phyloP scores from a whole-genome alignment of 768 basidiomycete genomes.

The Termitomyces sp. region DNA sequence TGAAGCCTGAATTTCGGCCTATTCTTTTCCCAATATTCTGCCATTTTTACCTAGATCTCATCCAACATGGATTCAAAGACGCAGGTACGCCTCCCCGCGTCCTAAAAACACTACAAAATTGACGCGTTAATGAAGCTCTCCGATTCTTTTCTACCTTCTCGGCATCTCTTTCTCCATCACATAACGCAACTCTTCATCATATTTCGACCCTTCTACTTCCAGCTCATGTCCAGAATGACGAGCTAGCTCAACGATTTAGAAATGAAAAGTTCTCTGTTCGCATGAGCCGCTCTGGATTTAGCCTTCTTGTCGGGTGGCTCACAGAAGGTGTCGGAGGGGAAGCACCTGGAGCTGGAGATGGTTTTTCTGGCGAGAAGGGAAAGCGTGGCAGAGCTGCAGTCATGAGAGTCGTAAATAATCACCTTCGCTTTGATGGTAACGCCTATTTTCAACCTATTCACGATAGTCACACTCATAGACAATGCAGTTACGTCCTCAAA shows the following conservation, averaged over 20 bases:
- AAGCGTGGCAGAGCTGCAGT: slow-evolving; percentile 86
- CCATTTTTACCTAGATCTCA: slow-evolving; percentile 94
- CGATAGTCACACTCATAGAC: slow-evolving; percentile 20
- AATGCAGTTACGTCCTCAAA: slow-evolving; percentile 67
- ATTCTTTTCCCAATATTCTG: slow-evolving; percentile 96
- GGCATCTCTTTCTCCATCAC: slow-evolving; percentile 59
- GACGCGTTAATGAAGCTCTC: slow-evolving; percentile 48
- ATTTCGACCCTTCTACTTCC: slow-evolving; percentile 80
- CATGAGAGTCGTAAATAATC: slow-evolving; percentile 92
- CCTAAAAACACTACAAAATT: slow-evolving; percentile 10
- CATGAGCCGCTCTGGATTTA: slow-evolving; percentile 90
- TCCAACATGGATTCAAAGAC: slow-evolving; percentile 86
- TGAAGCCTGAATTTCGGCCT: slow-evolving; percentile 88
- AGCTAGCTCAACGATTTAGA: slow-evolving; percentile 80
- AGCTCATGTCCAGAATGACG: slow-evolving; percentile 80
- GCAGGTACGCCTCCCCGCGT: slow-evolving; percentile 58
- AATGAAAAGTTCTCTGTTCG: slow-evolving; percentile 88
- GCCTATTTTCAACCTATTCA: slow-evolving; percentile 7
- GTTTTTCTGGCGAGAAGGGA: slow-evolving; percentile 79
- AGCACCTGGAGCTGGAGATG: slow-evolving; percentile 73
- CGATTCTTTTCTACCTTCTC: slow-evolving; percentile 76
- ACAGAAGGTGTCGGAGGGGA: slow-evolving; percentile 91
- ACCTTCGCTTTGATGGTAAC: slow-evolving; percentile 87
- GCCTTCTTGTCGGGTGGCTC: slow-evolving; percentile 91
- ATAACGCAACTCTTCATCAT: slow-evolving; percentile 70